A percentile compares a stretch with the other conserved stretches of the same genome.
Evolutionary conservation across 768 basidiomycete species (phyloP).

Genomic region (Erythrobasidium yunnanense): DNA sequence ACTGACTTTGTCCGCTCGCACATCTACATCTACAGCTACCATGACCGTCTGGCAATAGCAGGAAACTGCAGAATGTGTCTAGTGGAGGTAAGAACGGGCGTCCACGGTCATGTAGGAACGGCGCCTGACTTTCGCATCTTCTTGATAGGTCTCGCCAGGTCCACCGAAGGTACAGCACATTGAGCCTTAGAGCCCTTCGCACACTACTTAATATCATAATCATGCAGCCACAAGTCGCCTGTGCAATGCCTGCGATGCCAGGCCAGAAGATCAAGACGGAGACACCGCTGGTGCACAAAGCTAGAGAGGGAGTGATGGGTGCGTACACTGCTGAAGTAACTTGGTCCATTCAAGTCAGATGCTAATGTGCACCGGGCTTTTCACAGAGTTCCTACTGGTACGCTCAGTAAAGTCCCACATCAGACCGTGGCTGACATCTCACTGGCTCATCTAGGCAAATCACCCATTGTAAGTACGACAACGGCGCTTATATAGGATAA

Average conservation of each 20-base stretch:
- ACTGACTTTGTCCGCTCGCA: background rate
- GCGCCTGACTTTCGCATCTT: slow-evolving; percentile 91
- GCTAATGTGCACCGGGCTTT: no score
- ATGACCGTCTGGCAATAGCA: slow-evolving; percentile 18
- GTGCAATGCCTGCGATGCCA: slow-evolving; percentile 82
- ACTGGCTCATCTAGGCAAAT: slow-evolving; percentile 88
- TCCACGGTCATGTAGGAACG: slow-evolving; percentile 57
- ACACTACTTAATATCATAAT: background rate
- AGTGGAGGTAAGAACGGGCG: slow-evolving; percentile 96
- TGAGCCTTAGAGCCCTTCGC: background rate
- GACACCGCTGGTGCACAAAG: slow-evolving; percentile 43
- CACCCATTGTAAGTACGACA: slow-evolving; percentile 78
- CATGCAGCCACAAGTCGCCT: slow-evolving; percentile 29
- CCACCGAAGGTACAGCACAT: background rate
- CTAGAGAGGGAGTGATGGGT: slow-evolving; percentile 84
- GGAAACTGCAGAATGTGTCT: slow-evolving; percentile 71
- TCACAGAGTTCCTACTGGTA: no score
- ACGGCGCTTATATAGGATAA: slow-evolving; percentile 50
- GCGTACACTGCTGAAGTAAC: no score
- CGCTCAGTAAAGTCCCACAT: no score
- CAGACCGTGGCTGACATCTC: no score
- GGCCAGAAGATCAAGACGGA: slow-evolving; percentile 41
- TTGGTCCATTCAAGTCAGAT: no score
- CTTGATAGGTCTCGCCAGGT: slow-evolving; percentile 35
- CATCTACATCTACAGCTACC: background rate